Percentiles rank a stretch among this genome's conserved stretches.
Conservation (phyloP, 495 filamentous ascomycete genomes). For the Trichoderma erinaceum region DNA sequence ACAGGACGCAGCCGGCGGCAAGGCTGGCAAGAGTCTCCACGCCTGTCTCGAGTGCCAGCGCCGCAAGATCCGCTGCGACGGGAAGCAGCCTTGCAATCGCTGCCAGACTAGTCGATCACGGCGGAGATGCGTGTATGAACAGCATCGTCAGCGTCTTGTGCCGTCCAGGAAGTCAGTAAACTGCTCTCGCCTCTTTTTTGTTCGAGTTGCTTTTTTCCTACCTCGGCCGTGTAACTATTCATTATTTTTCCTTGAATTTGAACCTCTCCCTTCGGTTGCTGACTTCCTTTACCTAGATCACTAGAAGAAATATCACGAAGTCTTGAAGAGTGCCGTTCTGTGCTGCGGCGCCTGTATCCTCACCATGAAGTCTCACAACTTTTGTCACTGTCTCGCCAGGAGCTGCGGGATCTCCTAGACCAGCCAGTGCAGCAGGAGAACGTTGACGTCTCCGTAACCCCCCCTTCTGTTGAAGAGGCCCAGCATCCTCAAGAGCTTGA, state of each 20-base stretch:
- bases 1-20: conserved; percentile 21
- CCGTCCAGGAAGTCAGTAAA: conserved; percentile 45
- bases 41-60: conserved; percentile 55
- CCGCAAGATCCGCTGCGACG: conserved; percentile 54
- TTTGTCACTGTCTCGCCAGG: conserved; percentile 44
- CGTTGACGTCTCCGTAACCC: conserved; percentile 36
- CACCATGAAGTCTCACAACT: conserved; percentile 46
- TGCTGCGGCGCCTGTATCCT: conserved; percentile 50
- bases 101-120: conserved; percentile 52
- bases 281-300: conserved; percentile 30
- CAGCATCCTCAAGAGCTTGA: conserved; percentile 36
- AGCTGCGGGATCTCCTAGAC: conserved; percentile 47
- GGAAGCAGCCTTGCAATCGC: conserved; percentile 53
- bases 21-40: conserved; percentile 52
- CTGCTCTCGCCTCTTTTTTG: background rate
- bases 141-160: conserved; percentile 53
- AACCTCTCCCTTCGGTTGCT: too few relatives aligned
- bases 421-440: conserved; percentile 33
- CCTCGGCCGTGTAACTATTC: background rate
- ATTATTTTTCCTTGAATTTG: background rate
- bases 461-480: conserved; percentile 37
- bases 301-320: conserved; percentile 52
- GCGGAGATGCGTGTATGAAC: conserved; percentile 54
- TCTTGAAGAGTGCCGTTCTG: conserved; percentile 51
- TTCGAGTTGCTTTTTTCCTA: background rate